These are phyloP conservation scores for Metschnikowia sp. DNA, from an alignment of 805 yeast genomes.

Conservation along the genomic window DNA sequence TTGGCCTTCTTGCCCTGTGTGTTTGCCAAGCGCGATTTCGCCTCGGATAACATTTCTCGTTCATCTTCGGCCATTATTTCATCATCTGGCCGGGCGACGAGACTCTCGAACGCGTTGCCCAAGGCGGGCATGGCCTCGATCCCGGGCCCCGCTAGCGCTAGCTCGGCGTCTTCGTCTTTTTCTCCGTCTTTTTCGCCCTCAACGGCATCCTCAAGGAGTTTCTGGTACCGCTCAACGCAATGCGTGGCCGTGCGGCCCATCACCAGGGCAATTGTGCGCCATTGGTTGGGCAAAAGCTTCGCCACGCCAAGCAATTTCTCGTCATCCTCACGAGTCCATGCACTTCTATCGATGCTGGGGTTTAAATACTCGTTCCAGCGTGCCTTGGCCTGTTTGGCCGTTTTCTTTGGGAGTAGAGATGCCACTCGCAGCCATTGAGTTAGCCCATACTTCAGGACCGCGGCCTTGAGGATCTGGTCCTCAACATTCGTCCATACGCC, in stretches of 20 bases:
- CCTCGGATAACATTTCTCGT: constrained; percentile 90
- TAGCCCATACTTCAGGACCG: constrained; percentile 87
- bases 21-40: constrained; percentile 84
- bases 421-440: constrained; percentile 95
- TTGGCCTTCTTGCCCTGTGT: constrained; percentile 95
- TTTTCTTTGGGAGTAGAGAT: constrained; percentile 76
- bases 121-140: constrained; percentile 46
- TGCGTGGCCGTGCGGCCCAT: constrained; percentile 84
- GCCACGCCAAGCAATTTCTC: constrained; percentile 63
- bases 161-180: constrained; percentile 21
- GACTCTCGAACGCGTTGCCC: constrained; percentile 60
- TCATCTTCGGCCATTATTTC: constrained; percentile 84
- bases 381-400: constrained; percentile 88
- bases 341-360: constrained; percentile 61
- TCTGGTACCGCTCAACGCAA: constrained; percentile 82
- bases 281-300: constrained; percentile 79
- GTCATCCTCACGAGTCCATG: constrained; percentile 79
- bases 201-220: constrained; percentile 52
- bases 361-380: constrained; percentile 88
- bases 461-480: constrained; percentile 87
- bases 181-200: constrained; percentile 23
- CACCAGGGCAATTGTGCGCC: constrained; percentile 85
- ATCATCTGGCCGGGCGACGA: constrained; percentile 78
- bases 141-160: constrained; percentile 51
- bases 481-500: constrained; percentile 86